These are phyloP conservation scores for Claviceps maximensis DNA, from an alignment of 2,329 filamentous ascomycete genomes.

Conservation along the genomic window DNA sequence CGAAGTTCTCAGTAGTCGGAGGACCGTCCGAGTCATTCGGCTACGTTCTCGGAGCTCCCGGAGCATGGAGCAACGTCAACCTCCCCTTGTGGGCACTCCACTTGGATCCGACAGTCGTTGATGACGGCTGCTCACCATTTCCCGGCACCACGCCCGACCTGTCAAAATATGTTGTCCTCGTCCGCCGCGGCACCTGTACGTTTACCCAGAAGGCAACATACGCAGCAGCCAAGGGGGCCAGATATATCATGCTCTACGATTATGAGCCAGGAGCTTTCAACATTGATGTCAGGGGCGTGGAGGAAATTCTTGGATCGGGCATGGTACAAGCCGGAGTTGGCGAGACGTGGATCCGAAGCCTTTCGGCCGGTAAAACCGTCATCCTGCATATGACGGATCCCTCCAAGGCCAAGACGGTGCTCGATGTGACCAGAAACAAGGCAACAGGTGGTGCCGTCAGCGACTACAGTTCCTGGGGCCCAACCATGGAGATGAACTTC, in stretches of 20 bases:
- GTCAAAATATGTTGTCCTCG: conserved; percentile 36
- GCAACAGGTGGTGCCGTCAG: conserved; percentile 3
- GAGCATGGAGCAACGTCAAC: conserved; percentile 20
- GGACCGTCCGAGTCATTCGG: conserved; percentile 16
- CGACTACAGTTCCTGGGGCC: conserved; percentile 24
- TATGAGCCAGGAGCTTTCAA: conserved; percentile 19
- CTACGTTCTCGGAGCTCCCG: conserved; percentile 26
- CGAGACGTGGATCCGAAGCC: conserved; percentile 24
- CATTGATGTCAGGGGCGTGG: conserved; percentile 18
- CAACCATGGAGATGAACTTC: conserved; percentile 26
- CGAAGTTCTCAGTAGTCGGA: background rate
- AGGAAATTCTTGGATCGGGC: conserved; percentile 10
- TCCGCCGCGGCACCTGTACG: conserved; percentile 39
- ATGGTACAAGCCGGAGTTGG: conserved; percentile 29
- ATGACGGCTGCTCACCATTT: conserved; percentile 34
- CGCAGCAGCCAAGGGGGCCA: conserved; percentile 32
- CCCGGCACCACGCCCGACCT: conserved; percentile 39
- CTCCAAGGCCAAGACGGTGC: background rate
- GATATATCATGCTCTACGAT: conserved; percentile 51
- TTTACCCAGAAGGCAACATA: background rate
- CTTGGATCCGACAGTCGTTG: conserved; percentile 29
- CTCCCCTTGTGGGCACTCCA: conserved; percentile 29
- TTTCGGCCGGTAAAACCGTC: conserved; percentile 26
- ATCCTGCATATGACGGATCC: conserved; percentile 23
- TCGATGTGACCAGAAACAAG: background rate